A percentile compares a stretch with the other conserved stretches of the same genome.
Evolutionary conservation across 1,139 yeast species (phyloP).

Genomic region (Tardiomyces digboiensis): DNA sequence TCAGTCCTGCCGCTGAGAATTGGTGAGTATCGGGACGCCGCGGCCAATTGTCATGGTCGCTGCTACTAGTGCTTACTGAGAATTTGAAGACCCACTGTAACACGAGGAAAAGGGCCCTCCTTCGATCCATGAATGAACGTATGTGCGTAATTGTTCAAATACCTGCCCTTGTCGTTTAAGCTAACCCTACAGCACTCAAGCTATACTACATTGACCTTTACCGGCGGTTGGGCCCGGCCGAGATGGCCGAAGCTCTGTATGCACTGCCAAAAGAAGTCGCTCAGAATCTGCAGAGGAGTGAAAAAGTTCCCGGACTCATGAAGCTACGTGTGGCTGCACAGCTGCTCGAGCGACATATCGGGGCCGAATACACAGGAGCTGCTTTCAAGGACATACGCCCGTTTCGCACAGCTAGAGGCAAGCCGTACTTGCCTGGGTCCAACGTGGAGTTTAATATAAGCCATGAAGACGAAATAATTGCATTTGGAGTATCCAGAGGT

Average conservation of each 20-base stretch:
- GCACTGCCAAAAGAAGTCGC: background rate
- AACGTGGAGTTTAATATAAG: constrained; percentile 40
- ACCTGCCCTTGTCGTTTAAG: no score
- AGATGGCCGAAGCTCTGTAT: background rate
- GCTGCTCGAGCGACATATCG: constrained; percentile 24
- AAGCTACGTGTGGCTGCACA: constrained; percentile 23
- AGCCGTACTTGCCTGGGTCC: constrained; percentile 28
- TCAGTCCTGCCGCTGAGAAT: no score
- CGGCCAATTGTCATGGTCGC: no score
- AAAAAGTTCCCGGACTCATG: constrained; percentile 14
- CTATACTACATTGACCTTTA: background rate
- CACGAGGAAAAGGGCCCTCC: no score
- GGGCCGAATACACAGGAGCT: constrained; percentile 8
- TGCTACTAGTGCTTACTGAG: no score
- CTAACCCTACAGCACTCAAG: no score
- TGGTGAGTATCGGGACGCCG: no score
- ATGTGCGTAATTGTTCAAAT: no score
- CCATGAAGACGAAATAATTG: constrained; percentile 43
- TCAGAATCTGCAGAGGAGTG: background rate
- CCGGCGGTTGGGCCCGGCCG: background rate
- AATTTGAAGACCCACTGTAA: no score
- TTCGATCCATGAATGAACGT: no score
- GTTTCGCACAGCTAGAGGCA: constrained; percentile 28
- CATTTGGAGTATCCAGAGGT: constrained; percentile 32
- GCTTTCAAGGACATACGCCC: constrained; percentile 14